A percentile compares a stretch with the other conserved stretches of the same genome.
These are phyloP conservation scores for Saccharomyces hybrid DNA, from an alignment of 1,139 yeast species.

Conservation along the genomic window DNA sequence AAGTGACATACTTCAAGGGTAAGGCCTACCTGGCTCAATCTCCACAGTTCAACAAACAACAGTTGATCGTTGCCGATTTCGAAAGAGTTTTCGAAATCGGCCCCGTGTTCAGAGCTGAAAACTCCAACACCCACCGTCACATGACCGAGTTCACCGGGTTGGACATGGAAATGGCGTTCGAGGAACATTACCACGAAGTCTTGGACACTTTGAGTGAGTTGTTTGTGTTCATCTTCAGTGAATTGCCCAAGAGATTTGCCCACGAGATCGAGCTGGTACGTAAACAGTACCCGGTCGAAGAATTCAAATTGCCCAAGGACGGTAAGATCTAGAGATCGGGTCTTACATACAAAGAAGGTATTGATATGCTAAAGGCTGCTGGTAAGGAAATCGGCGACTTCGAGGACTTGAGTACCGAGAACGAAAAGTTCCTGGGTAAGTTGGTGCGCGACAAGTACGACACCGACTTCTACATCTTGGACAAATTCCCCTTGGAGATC, in stretches of 20 bases:
- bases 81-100: slow-evolving; percentile 94
- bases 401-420: slow-evolving; percentile 88
- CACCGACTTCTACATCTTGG: slow-evolving; percentile 95
- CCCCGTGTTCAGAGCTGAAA: slow-evolving; percentile 98
- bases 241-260: slow-evolving; percentile 69
- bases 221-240: slow-evolving; percentile 79
- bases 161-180: slow-evolving; percentile 96
- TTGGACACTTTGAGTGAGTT: slow-evolving; percentile 75
- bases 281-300: slow-evolving; percentile 95
- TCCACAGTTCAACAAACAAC: slow-evolving; percentile 96
- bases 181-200: slow-evolving; percentile 95
- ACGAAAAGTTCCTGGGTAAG: slow-evolving; percentile 87
- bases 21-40: slow-evolving; percentile 94
- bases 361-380: slow-evolving; percentile 76
- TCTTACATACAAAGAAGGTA: slow-evolving; percentile 84
- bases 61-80: slow-evolving; percentile 94
- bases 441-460: slow-evolving; percentile 88
- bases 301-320: slow-evolving; percentile 81
- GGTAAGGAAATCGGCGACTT: slow-evolving; percentile 76
- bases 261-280: slow-evolving; percentile 85
- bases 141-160: slow-evolving; percentile 98
- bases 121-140: slow-evolving; percentile 97
- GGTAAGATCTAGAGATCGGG: no score
- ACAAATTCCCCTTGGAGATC: slow-evolving; percentile 91
- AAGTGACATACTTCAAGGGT: slow-evolving; percentile 84